Evolutionary conservation across 2,329 filamentous ascomycete genomes (phyloP), one percentile per base, ranked within the genome.

Genomic region (Botrytis fabae): DNA sequence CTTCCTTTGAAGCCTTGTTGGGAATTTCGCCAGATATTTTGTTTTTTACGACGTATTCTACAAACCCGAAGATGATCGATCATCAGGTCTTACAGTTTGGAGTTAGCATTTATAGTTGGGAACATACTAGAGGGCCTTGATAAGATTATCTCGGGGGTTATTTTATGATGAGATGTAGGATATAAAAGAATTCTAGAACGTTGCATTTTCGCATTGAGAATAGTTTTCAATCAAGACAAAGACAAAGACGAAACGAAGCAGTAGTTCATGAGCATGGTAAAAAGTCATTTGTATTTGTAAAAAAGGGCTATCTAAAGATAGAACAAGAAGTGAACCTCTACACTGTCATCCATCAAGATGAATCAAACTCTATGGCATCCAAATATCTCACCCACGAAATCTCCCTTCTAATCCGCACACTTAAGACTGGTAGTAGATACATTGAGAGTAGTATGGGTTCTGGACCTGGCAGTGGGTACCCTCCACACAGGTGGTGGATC

Each of bases 361-460:
- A 70, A 40, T 16, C 57, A 64, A 42, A 68, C 16, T 64, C 57
- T 51, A 64, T 51, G n/a, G 32, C 65, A 35, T 32, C 48, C 10
- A 57, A 20, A 38, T 25, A 9, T 42, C 35, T n/a, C 16, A 38
- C 38, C 32, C 18, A 51, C 35, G 10, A 48, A 69, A 25, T 10
- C 28, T n/a, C 12, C 20, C 35, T 5, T 32, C 40, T 16, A 62
- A n/a, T 64, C 42, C 25, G 38, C 18, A 32, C 20, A 57, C 32
- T 42, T 71, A 71, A 35, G 32, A 48, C 35, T 32, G 9, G n/a
- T 57, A 54, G n/a, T 57, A 54, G 22, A 72, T 44, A 48, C 70
- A 72, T 69, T 72, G 70, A 32, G 65, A 73, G 71, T 73, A 73
- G 54, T 63, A 77, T 32, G 70, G 57, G 65, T 79, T 78, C 51